Evolutionary conservation across 805 yeast genomes (phyloP), one percentile per base, ranked within the genome.

Genomic region (Candida sakaeoensis): DNA sequence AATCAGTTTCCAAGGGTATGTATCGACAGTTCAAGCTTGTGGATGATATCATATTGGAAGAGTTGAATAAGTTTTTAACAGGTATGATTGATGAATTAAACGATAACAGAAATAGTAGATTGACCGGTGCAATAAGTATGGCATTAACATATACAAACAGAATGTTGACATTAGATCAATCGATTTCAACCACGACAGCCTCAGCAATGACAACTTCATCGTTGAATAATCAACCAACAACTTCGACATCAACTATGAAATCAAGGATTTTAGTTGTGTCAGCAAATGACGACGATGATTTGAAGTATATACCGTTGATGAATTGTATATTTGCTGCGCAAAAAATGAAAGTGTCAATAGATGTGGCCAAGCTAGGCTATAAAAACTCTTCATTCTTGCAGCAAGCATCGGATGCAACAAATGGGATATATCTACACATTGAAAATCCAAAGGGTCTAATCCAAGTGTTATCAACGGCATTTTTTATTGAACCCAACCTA

Each of bases 291-390:
- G 89, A 87, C 51, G 80, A 79, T 41, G 79, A 88, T 4, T 68
- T 87, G 38, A 87, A 86, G 42, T 95, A 93, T 58, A 86, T 91
- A 32, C 85, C 97, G 4, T 81, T 88, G 32, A 93, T 93, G 98
- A 93, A 93, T 60, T 75, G 93, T 44, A 91, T 93, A 22, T 93
- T 93, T 63, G 91, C 97, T 0, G 96, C 98, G 0, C 96, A 93
- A 50, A 91, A 90, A 60, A 76, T 85, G 84, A 82, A 80, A 51
- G 78, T 90, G 13, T 85, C 96, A 2, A 80, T 93, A 16, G 98
- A 93, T 59, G 90, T 90, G 9, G 91, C 95, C 44, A 89, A 90
- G 53, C 65, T 93, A 21, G 83, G 83, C 1, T 49, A 54, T 7
- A 44, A 46, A 21, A 39, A 38, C 18, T 80, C 95, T 1, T 85